Base-by-base conservation (phyloP, 2,329 filamentous ascomycete species). In the Aspergillus pseudonomiae region DNA sequence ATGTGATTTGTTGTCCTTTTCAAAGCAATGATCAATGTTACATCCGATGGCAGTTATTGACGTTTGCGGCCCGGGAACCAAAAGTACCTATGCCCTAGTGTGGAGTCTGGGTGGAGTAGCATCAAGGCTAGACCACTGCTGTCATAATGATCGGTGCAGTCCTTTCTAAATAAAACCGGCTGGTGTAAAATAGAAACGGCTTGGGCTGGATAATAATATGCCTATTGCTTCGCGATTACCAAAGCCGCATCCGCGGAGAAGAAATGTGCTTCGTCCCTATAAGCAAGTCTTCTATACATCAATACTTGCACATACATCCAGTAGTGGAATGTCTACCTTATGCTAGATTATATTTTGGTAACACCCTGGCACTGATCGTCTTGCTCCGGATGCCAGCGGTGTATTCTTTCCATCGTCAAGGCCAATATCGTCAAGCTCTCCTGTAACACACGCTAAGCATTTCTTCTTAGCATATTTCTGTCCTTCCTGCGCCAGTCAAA, bases 171-270 rank as follows among this genome's bases (percentile, higher is more conserved):
- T 10, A 34, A 11, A 34, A 1, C 11, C 10, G 3, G 32, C 2
- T 16, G 14, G 14, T 7, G 16, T n/a, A 41, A 41, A 14, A 19
- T 41, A 19, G 16, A 19, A 1, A 41, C 10, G 6, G 9, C 39
- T 9, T n/a, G 1, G 16, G 19, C 39, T n/a, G 39, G 6, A 41
- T 41, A 41, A 9, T 3, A 3, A 19, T n/a, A n/a, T n/a, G 14
- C 19, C 1, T 19, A 19, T 41, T 41, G 12, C 14, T 14, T 19
- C 6, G 5, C 16, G 6, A 3, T 36, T 36, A 36, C 1, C 34
- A 12, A 36, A 4, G 16, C 12, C 16, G 16, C 4, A 7, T 0
- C 11, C 11, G 1, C 1, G 7, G 3, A 6, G 6, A 14, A 41
- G 7, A 19, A 41, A 6, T 16, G 16, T 1, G 1, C 16, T 19